phyloP scores from a whole-genome alignment of 768 basidiomycete genomes.

The Kwoniella botswanensis region DNA sequence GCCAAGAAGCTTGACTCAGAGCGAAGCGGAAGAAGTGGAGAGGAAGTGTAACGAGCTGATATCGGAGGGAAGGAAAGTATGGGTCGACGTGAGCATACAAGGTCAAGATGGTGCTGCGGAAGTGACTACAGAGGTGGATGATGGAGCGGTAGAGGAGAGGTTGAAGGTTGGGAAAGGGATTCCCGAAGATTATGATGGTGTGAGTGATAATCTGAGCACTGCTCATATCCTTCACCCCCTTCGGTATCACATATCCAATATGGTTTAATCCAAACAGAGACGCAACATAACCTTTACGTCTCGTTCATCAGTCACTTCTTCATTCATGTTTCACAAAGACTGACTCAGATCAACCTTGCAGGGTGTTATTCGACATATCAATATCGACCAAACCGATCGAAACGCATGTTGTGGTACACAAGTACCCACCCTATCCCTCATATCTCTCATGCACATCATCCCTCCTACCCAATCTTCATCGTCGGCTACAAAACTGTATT shows the following conservation, averaged over 20 bases:
- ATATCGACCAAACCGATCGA: conserved; percentile 80
- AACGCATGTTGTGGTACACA: conserved; percentile 53
- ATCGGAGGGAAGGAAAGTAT: conserved; percentile 40
- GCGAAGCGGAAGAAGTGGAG: conserved; percentile 51
- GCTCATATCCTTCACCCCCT: too few species aligned
- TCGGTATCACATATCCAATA: too few species aligned
- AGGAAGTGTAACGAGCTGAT: conserved; percentile 48
- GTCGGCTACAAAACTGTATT: conserved; percentile 76
- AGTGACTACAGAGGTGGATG: conserved; percentile 23
- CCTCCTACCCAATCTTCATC: conserved; percentile 74
- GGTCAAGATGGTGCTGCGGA: conserved; percentile 17
- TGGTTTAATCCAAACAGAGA: too few species aligned
- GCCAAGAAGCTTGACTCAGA: conserved; percentile 42
- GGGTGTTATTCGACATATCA: conserved; percentile 72
- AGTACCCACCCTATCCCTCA: conserved; percentile 61
- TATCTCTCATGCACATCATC: conserved; percentile 84
- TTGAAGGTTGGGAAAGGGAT: conserved; percentile 50
- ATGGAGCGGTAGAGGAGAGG: conserved; percentile 27
- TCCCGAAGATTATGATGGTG: conserved; percentile 56
- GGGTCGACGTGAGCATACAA: conserved; percentile 54
- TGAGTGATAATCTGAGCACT: conserved; percentile 25
- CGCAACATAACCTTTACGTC: too few species aligned
- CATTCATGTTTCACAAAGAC: not conserved
- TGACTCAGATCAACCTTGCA: conserved; percentile 5
- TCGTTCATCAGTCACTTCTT: too few species aligned